Evolutionary conservation across 1,284 basidiomycete genomes (phyloP).

Genomic region (Heimioporus retisporus): DNA sequence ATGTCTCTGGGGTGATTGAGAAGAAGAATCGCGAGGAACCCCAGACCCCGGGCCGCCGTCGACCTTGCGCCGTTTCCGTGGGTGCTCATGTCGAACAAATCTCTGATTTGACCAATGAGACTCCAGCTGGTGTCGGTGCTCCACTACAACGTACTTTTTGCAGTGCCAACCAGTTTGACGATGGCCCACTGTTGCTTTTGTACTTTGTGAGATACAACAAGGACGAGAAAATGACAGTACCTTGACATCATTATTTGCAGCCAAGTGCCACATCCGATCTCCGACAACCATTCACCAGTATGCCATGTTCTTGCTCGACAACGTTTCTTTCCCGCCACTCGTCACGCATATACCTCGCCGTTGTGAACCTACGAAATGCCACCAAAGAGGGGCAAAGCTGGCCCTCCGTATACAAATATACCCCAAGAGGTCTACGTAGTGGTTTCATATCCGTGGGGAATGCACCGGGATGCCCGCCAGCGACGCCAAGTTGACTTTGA

Average conservation of each 20-base stretch:
- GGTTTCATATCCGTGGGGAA: constrained; percentile 36
- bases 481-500: constrained; percentile 30
- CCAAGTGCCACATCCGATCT: constrained; percentile 18
- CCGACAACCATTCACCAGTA: constrained; percentile 20
- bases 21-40: constrained; percentile 7
- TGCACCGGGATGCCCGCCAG: constrained; percentile 12
- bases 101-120: constrained; percentile 9
- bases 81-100: constrained; percentile 15
- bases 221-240: constrained; percentile 19
- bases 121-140: background rate
- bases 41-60: constrained; percentile 10
- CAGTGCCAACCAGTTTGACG: constrained; percentile 62
- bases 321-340: constrained; percentile 4
- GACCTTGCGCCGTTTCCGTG: constrained; percentile 47
- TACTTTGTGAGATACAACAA: constrained; percentile 9
- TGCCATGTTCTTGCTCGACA: background rate
- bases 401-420: constrained; percentile 39
- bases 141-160: constrained; percentile 50
- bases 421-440: constrained; percentile 36
- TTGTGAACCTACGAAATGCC: constrained; percentile 26
- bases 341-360: background rate
- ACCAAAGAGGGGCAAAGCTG: constrained; percentile 28
- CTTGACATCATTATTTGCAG: constrained; percentile 12
- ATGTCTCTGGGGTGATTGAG: background rate
- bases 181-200: constrained; percentile 39